Evolutionary conservation across 768 basidiomycete genomes (phyloP).

Genomic region (Termitomyces sp.): DNA sequence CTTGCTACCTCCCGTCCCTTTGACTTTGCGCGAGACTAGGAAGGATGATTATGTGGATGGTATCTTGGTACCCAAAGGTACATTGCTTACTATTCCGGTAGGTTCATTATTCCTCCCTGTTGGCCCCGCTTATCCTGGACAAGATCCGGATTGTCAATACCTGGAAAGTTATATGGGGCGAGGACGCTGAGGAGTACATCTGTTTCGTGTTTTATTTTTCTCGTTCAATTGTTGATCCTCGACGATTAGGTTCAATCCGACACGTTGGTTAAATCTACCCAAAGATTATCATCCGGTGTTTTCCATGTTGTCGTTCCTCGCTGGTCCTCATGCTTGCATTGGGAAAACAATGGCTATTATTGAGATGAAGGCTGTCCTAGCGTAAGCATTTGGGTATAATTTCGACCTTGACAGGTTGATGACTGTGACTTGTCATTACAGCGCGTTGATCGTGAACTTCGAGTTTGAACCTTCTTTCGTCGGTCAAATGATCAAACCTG

Average conservation of each 20-base stretch:
- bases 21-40: slow-evolving; percentile 33
- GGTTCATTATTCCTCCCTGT: neutral
- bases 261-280: slow-evolving; percentile 42
- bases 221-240: neutral
- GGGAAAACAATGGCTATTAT: slow-evolving; percentile 42
- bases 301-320: slow-evolving; percentile 38
- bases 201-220: neutral
- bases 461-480: slow-evolving; percentile 39
- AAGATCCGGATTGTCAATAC: slow-evolving; percentile 51
- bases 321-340: slow-evolving; percentile 42
- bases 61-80: slow-evolving; percentile 42
- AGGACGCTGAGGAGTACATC: slow-evolving; percentile 45
- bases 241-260: slow-evolving; percentile 37
- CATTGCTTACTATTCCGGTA: slow-evolving; percentile 40
- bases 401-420: slow-evolving; percentile 20
- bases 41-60: slow-evolving; percentile 42
- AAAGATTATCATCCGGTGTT: slow-evolving; percentile 31
- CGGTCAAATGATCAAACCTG: slow-evolving; percentile 38
- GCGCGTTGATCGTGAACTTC: slow-evolving; percentile 33
- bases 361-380: slow-evolving; percentile 42
- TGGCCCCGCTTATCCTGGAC: neutral
- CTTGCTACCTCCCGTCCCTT: slow-evolving; percentile 40
- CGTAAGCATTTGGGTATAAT: slow-evolving; percentile 17
- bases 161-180: slow-evolving; percentile 47
- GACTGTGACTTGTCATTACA: neutral